Evolutionary conservation across 176 grass and related monocot species (phyloP).

Genomic region (Triticum aestivum): IWGSC_CS_RefSeq_v2.1 NC_057797.1:517066122-517066621

Average conservation of each 20-base stretch:
- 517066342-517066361: slow-evolving; percentile 34
- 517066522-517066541: not conserved
- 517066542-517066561: slow-evolving; percentile 90
- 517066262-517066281: slow-evolving; percentile 25
- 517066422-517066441: slow-evolving; percentile 55
- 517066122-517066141: not conserved
- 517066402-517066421: slow-evolving; percentile 87
- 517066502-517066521: not conserved
- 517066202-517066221: slow-evolving; percentile 21
- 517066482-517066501: not conserved
- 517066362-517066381: slow-evolving; percentile 24
- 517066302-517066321: not conserved
- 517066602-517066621: slow-evolving; percentile 88
- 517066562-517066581: slow-evolving; percentile 90
- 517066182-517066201: not conserved
- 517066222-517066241: slow-evolving; percentile 9
- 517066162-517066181: not conserved
- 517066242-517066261: not conserved
- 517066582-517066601: slow-evolving; percentile 83
- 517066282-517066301: slow-evolving; percentile 26
- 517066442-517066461: slow-evolving; percentile 83
- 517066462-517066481: slow-evolving; percentile 45
- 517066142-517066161: slow-evolving; percentile 26
- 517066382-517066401: slow-evolving; percentile 55
- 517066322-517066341: not conserved